phyloP scores from a whole-genome alignment of 2,329 filamentous ascomycete genomes.

The Ophiocordyceps camponoti-leonardi region DNA sequence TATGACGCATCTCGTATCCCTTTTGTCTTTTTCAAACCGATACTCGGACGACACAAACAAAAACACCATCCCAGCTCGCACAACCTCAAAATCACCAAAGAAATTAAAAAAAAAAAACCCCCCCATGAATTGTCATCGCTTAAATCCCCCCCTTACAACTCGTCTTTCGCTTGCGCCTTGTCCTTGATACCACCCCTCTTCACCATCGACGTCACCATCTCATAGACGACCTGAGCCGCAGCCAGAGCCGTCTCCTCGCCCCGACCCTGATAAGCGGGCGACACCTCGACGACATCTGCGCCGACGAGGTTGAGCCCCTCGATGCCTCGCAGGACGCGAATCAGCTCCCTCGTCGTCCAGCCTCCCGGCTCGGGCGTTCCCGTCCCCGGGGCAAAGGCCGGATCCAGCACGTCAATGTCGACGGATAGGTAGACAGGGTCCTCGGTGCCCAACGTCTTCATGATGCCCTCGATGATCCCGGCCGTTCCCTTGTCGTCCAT shows the following conservation, averaged over 20 bases:
- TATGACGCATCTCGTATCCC: too few species aligned
- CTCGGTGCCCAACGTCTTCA: slow-evolving; percentile 55
- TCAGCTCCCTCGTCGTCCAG: slow-evolving; percentile 80
- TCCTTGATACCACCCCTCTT: slow-evolving; percentile 43
- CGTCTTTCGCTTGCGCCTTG: slow-evolving; percentile 20
- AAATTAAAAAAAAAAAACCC: too few species aligned
- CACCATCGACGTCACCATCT: slow-evolving; percentile 65
- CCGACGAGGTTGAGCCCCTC: slow-evolving; percentile 75
- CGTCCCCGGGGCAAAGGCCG: slow-evolving; percentile 49
- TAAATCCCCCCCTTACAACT: slow-evolving; percentile 12
- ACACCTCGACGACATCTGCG: slow-evolving; percentile 74
- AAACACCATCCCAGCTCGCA: too few species aligned
- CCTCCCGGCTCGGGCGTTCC: slow-evolving; percentile 83
- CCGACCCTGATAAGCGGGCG: slow-evolving; percentile 65
- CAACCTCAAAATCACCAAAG: too few species aligned
- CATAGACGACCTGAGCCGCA: slow-evolving; percentile 69
- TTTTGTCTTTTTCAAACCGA: too few species aligned
- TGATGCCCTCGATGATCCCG: slow-evolving; percentile 54
- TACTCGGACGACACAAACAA: too few species aligned
- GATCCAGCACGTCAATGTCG: slow-evolving; percentile 79
- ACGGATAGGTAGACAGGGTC: slow-evolving; percentile 63
- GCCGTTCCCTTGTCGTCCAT: slow-evolving; percentile 65
- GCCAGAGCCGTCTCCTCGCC: slow-evolving; percentile 72
- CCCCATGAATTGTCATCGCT: too few species aligned
- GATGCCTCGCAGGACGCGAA: slow-evolving; percentile 64